phyloP scores from a whole-genome alignment of 1,284 basidiomycete species.

The Boletus austroedulis region DNA sequence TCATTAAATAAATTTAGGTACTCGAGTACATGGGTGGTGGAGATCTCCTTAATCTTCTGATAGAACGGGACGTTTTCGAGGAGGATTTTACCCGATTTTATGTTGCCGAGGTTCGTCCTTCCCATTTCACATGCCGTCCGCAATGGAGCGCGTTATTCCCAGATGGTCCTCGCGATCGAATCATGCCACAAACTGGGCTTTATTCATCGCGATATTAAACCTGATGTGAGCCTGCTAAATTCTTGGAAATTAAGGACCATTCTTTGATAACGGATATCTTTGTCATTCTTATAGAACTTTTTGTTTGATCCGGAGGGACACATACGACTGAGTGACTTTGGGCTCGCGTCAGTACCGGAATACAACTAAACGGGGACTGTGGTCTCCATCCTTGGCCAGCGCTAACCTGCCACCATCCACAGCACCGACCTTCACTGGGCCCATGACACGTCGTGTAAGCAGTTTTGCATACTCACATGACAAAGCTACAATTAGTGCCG shows the following conservation, averaged over 20 bases:
- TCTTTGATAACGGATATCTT: slow-evolving; percentile 27
- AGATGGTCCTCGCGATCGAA: slow-evolving; percentile 97
- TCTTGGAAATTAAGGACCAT: slow-evolving; percentile 34
- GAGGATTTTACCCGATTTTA: slow-evolving; percentile 95
- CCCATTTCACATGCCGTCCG: slow-evolving; percentile 22
- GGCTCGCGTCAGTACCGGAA: slow-evolving; percentile 72
- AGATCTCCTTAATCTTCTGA: slow-evolving; percentile 92
- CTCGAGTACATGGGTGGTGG: slow-evolving; percentile 96
- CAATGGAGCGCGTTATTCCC: slow-evolving; percentile 27
- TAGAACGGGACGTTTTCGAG: slow-evolving; percentile 90
- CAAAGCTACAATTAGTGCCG: slow-evolving; percentile 17
- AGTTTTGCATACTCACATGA: slow-evolving; percentile 22
- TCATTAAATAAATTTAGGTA: slow-evolving; percentile 60
- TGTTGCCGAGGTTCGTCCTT: slow-evolving; percentile 74
- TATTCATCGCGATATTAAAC: slow-evolving; percentile 97
- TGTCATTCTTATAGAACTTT: slow-evolving; percentile 71
- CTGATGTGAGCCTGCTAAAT: slow-evolving; percentile 61
- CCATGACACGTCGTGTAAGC: slow-evolving; percentile 82
- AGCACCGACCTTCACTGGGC: slow-evolving; percentile 87
- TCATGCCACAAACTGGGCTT: slow-evolving; percentile 93
- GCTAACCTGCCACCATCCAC: slow-evolving; percentile 26
- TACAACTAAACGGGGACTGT: slow-evolving; percentile 24
- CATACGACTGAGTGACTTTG: slow-evolving; percentile 94
- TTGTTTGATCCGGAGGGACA: slow-evolving; percentile 91
- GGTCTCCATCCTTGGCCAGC: slow-evolving; percentile 12